Conservation (phyloP, 2,329 filamentous ascomycete species). For the Fusarium albidum region DNA sequence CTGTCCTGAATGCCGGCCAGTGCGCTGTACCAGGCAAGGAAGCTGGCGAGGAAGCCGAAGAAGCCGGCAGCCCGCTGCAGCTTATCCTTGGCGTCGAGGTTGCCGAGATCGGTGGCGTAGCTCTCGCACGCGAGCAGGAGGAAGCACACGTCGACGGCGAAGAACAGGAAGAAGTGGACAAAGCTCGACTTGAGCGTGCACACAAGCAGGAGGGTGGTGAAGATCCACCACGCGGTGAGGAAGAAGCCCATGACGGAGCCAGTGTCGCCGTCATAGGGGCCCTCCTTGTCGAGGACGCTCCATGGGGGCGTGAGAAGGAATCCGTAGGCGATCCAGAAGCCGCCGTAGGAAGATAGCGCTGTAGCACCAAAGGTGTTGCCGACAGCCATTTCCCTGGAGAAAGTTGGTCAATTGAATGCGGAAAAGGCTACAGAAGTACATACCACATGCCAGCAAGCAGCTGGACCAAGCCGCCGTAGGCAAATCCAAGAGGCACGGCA, state of each 20-base stretch:
- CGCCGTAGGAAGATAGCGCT: conserved; percentile 80
- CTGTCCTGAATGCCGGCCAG: conserved; percentile 81
- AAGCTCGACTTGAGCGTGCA: conserved; percentile 79
- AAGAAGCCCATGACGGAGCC: conserved; percentile 74
- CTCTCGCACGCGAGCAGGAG: conserved; percentile 73
- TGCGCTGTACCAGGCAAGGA: conserved; percentile 87
- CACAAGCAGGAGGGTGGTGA: conserved; percentile 76
- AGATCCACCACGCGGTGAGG: conserved; percentile 83
- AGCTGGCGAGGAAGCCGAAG: conserved; percentile 80
- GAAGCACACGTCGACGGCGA: conserved; percentile 78
- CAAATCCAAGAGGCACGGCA: conserved; percentile 73
- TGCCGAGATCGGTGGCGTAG: conserved; percentile 61
- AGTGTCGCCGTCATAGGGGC: conserved; percentile 55
- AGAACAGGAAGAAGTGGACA: conserved; percentile 80
- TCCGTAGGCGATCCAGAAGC: conserved; percentile 81
- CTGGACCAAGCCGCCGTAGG: conserved; percentile 78
- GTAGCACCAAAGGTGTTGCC: conserved; percentile 87
- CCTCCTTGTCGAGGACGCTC: conserved; percentile 57
- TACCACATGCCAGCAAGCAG: conserved; percentile 87
- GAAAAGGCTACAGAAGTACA: conserved; percentile 43
- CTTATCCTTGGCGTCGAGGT: conserved; percentile 51
- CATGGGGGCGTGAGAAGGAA: conserved; percentile 76
- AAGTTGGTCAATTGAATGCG: not conserved
- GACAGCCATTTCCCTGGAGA: conserved; percentile 80
- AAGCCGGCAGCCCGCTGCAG: conserved; percentile 76